phyloP scores from a whole-genome alignment of 306 rosid genomes.

The Cyamopsis tetragonoloba region DNA sequence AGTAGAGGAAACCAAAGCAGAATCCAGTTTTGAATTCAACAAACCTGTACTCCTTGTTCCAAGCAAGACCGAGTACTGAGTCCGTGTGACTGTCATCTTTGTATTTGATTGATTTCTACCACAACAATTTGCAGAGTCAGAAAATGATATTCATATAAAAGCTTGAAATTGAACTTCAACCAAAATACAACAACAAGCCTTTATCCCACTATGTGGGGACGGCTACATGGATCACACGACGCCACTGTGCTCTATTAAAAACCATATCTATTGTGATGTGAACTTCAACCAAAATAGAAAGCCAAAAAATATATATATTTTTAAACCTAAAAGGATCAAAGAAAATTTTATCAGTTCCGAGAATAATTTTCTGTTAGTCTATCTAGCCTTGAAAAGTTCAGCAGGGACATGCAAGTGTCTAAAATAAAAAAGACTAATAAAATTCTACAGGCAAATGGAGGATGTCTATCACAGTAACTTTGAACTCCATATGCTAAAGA shows the following conservation, averaged over 20 bases:
- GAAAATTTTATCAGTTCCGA: not conserved
- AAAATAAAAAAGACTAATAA: not conserved
- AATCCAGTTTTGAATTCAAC: conserved; percentile 16
- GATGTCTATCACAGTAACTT: not conserved
- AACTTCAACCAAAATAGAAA: not conserved
- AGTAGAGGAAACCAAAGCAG: conserved; percentile 20
- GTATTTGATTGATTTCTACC: conserved; percentile 58
- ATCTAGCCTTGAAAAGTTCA: not conserved
- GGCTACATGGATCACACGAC: too few relatives aligned
- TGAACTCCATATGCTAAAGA: not conserved
- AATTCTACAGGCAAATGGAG: not conserved
- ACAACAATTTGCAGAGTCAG: conserved; percentile 27
- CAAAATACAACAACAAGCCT: too few relatives aligned
- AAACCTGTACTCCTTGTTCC: conserved; percentile 89
- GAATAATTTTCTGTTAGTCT: not conserved
- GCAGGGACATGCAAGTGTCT: not conserved
- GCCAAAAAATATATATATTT: too few relatives aligned
- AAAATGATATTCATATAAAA: conserved; percentile 6
- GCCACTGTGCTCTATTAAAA: too few relatives aligned
- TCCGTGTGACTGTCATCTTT: conserved; percentile 83
- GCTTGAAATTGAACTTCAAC: not conserved
- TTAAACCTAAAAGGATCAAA: not conserved
- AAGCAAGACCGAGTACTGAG: conserved; percentile 91
- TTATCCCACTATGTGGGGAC: too few relatives aligned
- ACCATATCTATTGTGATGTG: too few relatives aligned